Conservation (phyloP, 2,329 filamentous ascomycete genomes). For the Gremmenia infestans region DNA sequence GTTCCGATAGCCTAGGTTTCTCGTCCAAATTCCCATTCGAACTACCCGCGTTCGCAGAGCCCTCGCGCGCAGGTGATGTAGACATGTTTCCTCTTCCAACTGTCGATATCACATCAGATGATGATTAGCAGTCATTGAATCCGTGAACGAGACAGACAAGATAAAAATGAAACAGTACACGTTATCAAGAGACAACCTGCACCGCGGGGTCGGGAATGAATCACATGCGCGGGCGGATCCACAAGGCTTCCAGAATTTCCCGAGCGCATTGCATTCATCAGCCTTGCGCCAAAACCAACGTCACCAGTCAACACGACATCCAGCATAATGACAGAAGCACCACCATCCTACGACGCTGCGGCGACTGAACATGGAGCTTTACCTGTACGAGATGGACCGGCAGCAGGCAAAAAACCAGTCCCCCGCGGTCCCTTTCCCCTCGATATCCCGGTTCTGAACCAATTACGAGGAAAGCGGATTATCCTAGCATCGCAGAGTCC, state of each 20-base stretch:
- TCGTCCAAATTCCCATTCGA: slow-evolving; percentile 35
- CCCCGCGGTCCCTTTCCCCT: slow-evolving; percentile 56
- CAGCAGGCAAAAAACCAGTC: slow-evolving; percentile 15
- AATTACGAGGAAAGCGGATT: slow-evolving; percentile 72
- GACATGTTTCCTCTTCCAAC: slow-evolving; percentile 15
- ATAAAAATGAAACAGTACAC: background rate
- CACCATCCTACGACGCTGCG: slow-evolving; percentile 26
- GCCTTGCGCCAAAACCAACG: background rate
- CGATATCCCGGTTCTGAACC: slow-evolving; percentile 71
- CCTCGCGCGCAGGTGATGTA: slow-evolving; percentile 23
- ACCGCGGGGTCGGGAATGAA: background rate
- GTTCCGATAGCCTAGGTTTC: slow-evolving; percentile 61
- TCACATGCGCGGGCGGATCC: slow-evolving; percentile 2
- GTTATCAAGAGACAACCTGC: background rate
- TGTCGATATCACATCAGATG: slow-evolving; percentile 7
- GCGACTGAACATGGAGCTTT: slow-evolving; percentile 22
- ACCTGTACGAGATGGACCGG: slow-evolving; percentile 15
- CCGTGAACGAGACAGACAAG: background rate
- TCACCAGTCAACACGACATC: background rate
- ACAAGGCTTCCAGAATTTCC: background rate
- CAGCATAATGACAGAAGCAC: slow-evolving; percentile 1
- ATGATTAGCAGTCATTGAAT: background rate
- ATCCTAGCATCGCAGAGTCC: slow-evolving; percentile 90
- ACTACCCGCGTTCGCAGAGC: slow-evolving; percentile 24
- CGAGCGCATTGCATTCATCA: background rate